Base-by-base conservation (phyloP, 1,139 yeast genomes). In the Yamadazyma diospyri region DNA sequence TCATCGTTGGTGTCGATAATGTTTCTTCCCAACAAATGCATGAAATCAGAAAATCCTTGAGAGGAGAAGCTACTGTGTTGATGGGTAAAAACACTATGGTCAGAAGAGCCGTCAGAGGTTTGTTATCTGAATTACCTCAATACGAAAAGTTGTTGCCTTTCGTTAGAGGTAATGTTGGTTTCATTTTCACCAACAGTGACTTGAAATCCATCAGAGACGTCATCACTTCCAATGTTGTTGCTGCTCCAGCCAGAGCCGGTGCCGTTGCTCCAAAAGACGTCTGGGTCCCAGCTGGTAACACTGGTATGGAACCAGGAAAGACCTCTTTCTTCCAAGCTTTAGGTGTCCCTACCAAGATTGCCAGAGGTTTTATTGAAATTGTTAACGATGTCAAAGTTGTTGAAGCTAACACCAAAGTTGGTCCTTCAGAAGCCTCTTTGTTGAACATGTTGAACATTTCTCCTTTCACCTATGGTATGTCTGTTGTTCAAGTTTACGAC, bases 21-120 rank as follows among this genome's bases (percentile, higher is more conserved):
- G 98, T 92, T 65, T 87, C 97, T 55, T 92, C 98, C 58, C 98
- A 92, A 79, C 98, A 92, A 71, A 89, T 92, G 97, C 98, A 92
- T 78, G 95, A 92, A 80, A 81, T 88, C 76, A 89, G 99, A 83
- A 88, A 84, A 81, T 73, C 87, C 51, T 82, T 94, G 61, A 88
- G 99, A 78, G 87, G 88, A 51, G 83, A 81, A 42, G 98, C 92
- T 60, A 92, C 84, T 53, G 89, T 94, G 52, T 78, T 92, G 64
- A 92, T 94, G 97, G 99, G 99, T 80, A 92, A 92, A 86, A 92
- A 92, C 96, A 94, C 99, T 80, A 89, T 94, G 97, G 96, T 94
- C 55, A 88, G 99, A 80, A 89, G 98, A 79, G 99, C 98, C 65
- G 76, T 92, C 79, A 88, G 97, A 77, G 94, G 88, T 57, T 87